A percentile compares a stretch with the other conserved stretches of the same genome.
phyloP scores from a whole-genome alignment of 331 rosid species.

The Ulmus americana region DNA sequence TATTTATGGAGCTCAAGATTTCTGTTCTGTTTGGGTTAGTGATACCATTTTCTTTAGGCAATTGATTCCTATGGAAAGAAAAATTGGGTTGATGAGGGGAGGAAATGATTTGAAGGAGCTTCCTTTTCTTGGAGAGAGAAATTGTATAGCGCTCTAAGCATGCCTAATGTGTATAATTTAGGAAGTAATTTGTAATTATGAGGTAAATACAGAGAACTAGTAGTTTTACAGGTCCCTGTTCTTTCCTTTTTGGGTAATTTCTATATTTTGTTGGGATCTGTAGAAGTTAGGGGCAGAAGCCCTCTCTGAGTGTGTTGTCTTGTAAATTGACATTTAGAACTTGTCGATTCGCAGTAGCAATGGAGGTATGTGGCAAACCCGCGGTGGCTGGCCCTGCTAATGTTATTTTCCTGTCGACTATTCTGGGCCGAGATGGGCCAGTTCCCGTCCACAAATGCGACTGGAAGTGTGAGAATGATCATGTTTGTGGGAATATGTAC shows the following conservation, averaged over 20 bases:
- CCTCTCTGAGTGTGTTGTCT: slow-evolving; percentile 26
- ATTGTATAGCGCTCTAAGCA: background rate
- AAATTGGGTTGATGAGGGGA: background rate
- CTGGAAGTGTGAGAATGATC: slow-evolving; percentile 93
- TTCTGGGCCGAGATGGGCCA: slow-evolving; percentile 68
- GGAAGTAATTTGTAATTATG: too few relatives aligned
- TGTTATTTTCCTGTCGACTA: slow-evolving; percentile 81
- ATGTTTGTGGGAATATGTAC: slow-evolving; percentile 85
- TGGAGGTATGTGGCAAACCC: slow-evolving; percentile 81
- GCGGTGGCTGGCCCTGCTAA: slow-evolving; percentile 69
- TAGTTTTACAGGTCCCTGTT: slow-evolving; percentile 12
- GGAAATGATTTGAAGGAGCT: slow-evolving; percentile 3
- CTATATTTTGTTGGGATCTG: slow-evolving; percentile 53
- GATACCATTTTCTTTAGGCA: background rate
- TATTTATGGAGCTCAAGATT: slow-evolving; percentile 6
- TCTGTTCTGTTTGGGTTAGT: background rate
- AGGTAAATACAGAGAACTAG: background rate
- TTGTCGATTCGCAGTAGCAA: slow-evolving; percentile 39
- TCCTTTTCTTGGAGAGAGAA: background rate
- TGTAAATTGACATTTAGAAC: slow-evolving; percentile 33
- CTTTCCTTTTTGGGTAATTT: slow-evolving; percentile 35
- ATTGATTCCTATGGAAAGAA: slow-evolving; percentile 4
- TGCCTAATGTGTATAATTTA: background rate
- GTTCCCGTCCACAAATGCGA: slow-evolving; percentile 76
- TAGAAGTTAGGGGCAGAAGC: slow-evolving; percentile 39